Percentiles rank a stretch among this genome's conserved stretches.
These are phyloP conservation scores for Serendipita vermifera DNA, from an alignment of 768 basidiomycete genomes.

Conservation along the genomic window DNA sequence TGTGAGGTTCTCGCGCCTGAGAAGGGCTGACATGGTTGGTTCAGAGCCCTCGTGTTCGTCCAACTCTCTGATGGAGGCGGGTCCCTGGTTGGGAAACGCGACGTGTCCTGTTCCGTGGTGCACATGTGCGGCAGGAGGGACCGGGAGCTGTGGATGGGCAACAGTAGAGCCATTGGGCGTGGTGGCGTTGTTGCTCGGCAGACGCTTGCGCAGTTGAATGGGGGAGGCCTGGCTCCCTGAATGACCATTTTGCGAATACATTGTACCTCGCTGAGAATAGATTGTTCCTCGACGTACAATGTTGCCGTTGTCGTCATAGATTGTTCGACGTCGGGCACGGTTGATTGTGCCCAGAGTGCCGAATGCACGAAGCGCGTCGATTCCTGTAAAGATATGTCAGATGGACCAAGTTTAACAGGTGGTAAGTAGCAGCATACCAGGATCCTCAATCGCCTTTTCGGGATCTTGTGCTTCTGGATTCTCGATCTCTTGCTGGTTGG, in stretches of 20 bases:
- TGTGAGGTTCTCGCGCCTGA: neutral
- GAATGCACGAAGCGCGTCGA: conserved; percentile 87
- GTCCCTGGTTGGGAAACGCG: neutral
- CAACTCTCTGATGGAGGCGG: neutral
- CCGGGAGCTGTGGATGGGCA: too few relatives aligned
- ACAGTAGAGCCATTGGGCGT: too few relatives aligned
- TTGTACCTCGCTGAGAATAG: neutral
- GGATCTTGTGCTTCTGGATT: conserved; percentile 48
- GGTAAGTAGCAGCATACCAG: conserved; percentile 32
- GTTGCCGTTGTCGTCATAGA: conserved; percentile 5
- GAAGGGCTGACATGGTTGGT: neutral
- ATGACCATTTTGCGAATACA: neutral
- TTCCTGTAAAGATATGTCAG: conserved; percentile 20
- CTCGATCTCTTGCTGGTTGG: conserved; percentile 50
- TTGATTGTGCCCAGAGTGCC: conserved; percentile 82
- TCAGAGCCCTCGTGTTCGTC: neutral
- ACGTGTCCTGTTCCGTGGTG: too few relatives aligned
- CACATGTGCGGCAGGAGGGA: too few relatives aligned
- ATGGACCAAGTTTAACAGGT: too few relatives aligned
- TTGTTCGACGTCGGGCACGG: conserved; percentile 16
- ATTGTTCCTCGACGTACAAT: neutral
- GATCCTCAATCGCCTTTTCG: conserved; percentile 60
- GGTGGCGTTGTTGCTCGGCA: neutral
- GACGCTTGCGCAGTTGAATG: conserved; percentile 1
- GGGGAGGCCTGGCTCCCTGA: neutral